Evolutionary conservation across 257 asterid genomes (phyloP).

Genomic region (Jacaranda mimosifolia): DNA sequence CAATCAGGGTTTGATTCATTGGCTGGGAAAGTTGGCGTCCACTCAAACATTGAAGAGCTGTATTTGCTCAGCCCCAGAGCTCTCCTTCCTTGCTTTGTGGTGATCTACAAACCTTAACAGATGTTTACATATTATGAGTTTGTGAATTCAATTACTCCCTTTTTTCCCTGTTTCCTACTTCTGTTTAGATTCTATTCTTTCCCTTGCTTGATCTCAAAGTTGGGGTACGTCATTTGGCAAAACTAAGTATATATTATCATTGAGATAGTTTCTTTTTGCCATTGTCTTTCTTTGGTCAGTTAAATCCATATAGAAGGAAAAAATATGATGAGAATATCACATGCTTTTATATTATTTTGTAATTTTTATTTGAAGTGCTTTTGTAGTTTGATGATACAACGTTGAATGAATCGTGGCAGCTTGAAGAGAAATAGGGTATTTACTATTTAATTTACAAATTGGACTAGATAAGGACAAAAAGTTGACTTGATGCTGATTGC

Average conservation of each 20-base stretch:
- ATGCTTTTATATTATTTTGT: background rate
- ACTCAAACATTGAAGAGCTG: slow-evolving; percentile 84
- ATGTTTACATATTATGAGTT: background rate
- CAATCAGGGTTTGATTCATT: slow-evolving; percentile 89
- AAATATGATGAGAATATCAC: background rate
- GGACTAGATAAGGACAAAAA: background rate
- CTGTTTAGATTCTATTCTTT: slow-evolving; percentile 9
- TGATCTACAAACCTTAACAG: slow-evolving; percentile 61
- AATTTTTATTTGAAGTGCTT: background rate
- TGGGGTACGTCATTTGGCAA: slow-evolving; percentile 21
- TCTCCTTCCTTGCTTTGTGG: slow-evolving; percentile 94
- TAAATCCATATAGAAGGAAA: background rate
- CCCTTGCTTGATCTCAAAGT: background rate
- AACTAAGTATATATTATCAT: background rate
- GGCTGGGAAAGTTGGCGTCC: slow-evolving; percentile 83
- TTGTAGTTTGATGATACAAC: background rate
- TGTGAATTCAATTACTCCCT: slow-evolving; percentile 1
- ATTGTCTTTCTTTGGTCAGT: background rate
- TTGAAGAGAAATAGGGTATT: background rate
- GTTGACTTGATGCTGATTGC: background rate
- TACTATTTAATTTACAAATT: background rate
- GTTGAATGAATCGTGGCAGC: background rate
- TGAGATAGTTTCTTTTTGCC: background rate
- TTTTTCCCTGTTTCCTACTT: background rate
- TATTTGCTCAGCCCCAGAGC: slow-evolving; percentile 84